Conservation (phyloP, 345 rosid genomes). For the Rubroshorea leprosula region DNA sequence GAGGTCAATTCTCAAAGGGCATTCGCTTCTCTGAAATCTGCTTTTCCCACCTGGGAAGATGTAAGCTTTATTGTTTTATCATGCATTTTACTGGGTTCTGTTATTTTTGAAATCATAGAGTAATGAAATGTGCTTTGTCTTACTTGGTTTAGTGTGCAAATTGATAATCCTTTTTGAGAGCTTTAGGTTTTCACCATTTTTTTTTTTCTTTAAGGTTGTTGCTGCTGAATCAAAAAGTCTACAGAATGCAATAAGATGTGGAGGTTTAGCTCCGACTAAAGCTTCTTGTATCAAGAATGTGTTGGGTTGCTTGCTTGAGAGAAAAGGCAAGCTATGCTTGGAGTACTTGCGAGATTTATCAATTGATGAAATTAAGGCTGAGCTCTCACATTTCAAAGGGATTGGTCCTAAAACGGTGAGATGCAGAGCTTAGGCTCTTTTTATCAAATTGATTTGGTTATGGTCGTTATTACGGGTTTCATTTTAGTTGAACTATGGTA, state of each 20-base stretch:
- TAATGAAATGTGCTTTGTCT: no score
- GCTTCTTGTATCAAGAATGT: constrained; percentile 72
- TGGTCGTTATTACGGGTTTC: not conserved
- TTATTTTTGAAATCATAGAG: no score
- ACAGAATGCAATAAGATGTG: constrained; percentile 77
- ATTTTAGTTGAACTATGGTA: not conserved
- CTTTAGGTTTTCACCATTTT: no score
- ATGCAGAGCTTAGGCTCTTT: not conserved
- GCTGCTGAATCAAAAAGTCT: constrained; percentile 53
- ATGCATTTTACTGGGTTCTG: no score
- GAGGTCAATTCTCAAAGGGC: constrained; percentile 72
- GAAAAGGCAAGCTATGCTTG: constrained; percentile 66
- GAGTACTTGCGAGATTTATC: constrained; percentile 65
- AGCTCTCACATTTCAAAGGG: constrained; percentile 76
- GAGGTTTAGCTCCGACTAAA: constrained; percentile 84
- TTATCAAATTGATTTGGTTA: not conserved
- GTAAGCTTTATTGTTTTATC: constrained; percentile 30
- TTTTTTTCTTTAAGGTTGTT: constrained; percentile 43
- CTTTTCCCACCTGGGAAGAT: constrained; percentile 66
- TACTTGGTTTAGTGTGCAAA: no score
- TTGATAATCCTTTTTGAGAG: no score
- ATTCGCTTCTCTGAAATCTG: constrained; percentile 64
- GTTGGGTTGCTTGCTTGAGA: constrained; percentile 46
- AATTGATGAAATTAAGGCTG: constrained; percentile 60
- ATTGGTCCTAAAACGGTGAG: constrained; percentile 81